Evolutionary conservation across 306 rosid species (phyloP), one percentile per base, ranked within the genome.

Genomic region (Lathyrus sativus): DNA sequence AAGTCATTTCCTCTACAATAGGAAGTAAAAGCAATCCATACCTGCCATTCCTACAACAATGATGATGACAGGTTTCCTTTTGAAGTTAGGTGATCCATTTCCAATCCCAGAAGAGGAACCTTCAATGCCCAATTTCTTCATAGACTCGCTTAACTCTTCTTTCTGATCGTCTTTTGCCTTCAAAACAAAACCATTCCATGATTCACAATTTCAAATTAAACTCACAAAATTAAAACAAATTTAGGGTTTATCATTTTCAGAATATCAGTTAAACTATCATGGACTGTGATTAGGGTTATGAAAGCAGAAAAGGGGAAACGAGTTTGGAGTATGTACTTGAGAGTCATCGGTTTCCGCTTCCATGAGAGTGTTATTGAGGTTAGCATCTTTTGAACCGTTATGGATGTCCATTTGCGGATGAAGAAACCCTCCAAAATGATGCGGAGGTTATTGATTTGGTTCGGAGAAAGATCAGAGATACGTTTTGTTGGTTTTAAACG

Each of bases 31-130:
- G 22, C 64, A 65, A 65, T 68, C 51, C 29, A 10, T 3, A 90
- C 92, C 91, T 76, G 97, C 96, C 99, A 93, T 93, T 64, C 97
- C 96, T 1, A 93, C 84, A 74, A 93, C 99, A 67, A 93, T 76
- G 13, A 93, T 75, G 38, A 93, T 93, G 12, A 90, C 84, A 3
- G 99, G 99, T 76, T 90, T 93, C 38, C 74, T 87, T 78, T 73
- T 85, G 82, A 93, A 88, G 75, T 37, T 77, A 29, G 81, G 31
- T 0, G 75, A 65, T 9, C 79, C 39, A 78, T 44, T 73, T 56
- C 84, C 84, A 15, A 86, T 73, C 61, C 84, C 83, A 18, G 90
- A 82, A 7, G 93, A 82, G 0, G 86, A 81, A 56, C 83, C 95
- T 77, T 82, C 89, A 66, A 93, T 85, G 54, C 73, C 68, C 46